Base-by-base conservation (phyloP, 208 protist species). In the Crithidia acanthocephali region DNA sequence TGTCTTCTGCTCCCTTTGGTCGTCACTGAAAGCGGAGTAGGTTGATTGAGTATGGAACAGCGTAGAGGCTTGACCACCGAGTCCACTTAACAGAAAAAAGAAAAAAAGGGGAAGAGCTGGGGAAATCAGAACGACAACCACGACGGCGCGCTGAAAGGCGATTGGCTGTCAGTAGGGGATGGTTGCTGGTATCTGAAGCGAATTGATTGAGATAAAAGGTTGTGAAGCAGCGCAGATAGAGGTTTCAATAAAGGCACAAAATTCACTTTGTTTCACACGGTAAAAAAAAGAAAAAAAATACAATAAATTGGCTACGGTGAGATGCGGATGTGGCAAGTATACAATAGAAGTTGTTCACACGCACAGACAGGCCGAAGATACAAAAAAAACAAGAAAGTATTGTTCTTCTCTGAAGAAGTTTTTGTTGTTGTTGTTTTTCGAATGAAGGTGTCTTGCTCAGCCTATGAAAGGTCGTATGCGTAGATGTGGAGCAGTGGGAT, bases 351-450 rank as follows among this genome's bases (percentile, higher is more conserved):
- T 13, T 42, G 37, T 42, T 51, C 6, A 63, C 25, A 72, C 27
- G 23, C 61, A 74, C 35, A 42, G 42, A 68, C 47, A 75, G 42
- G 53, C 50, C n/a, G n/a, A n/a, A 13, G 9, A 68, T 44, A 69
- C 44, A 33, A 9, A 67, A 8, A 48, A 28, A n/a, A 30, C 53
- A 13, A 42, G 13, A 42, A 42, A 42, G 37, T 42, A 42, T 13
- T 42, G 6, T 13, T 6, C 13, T 13, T 42, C 13, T 42, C 6
- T 13, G 13, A 13, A 42, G 6, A 13, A 42, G 37, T 42, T 42
- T 42, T 42, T 42, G 6, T 42, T 42, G 13, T 8, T 40, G 16
- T 23, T 40, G 47, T 68, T 37, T 18, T 42, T 42, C 37, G 37
- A 13, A 42, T 42, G 37, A 42, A 42, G 13, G 13, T 6, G 37